Conservation (phyloP, 75 land plant species). For the Picea sitchensis region DNA sequence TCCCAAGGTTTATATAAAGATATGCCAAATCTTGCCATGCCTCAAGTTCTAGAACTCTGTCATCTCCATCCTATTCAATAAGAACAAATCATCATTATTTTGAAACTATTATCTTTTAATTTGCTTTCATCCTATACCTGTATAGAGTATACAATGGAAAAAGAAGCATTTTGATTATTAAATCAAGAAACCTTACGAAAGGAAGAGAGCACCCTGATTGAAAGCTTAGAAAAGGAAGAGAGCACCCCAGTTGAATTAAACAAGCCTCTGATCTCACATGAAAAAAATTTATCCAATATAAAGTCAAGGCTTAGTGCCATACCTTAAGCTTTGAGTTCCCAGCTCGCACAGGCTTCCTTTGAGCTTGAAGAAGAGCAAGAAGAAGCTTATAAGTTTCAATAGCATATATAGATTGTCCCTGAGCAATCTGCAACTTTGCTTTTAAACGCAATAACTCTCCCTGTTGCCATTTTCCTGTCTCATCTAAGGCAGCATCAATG, state of each 20-base stretch:
- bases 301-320: background rate
- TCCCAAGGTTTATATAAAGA: conserved; percentile 33
- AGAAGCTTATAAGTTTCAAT: conserved; percentile 60
- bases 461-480: conserved; percentile 47
- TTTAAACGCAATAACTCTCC: conserved; percentile 54
- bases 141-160: background rate
- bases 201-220: too few species aligned
- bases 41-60: conserved; percentile 36
- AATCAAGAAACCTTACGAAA: background rate
- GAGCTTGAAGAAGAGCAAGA: conserved; percentile 54
- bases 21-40: conserved; percentile 70
- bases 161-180: background rate
- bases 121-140: background rate
- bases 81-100: background rate
- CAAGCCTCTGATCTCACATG: background rate
- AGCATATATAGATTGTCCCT: conserved; percentile 50
- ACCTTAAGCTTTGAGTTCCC: conserved; percentile 32
- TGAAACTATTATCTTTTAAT: background rate
- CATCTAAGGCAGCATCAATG: conserved; percentile 67
- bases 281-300: background rate
- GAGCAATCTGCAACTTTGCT: conserved; percentile 59
- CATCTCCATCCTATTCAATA: conserved; percentile 25
- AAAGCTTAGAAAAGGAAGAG: background rate
- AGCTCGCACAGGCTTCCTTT: conserved; percentile 20
- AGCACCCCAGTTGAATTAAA: background rate